Conservation (phyloP, 768 basidiomycete genomes). For the Tylopilus sp. region DNA sequence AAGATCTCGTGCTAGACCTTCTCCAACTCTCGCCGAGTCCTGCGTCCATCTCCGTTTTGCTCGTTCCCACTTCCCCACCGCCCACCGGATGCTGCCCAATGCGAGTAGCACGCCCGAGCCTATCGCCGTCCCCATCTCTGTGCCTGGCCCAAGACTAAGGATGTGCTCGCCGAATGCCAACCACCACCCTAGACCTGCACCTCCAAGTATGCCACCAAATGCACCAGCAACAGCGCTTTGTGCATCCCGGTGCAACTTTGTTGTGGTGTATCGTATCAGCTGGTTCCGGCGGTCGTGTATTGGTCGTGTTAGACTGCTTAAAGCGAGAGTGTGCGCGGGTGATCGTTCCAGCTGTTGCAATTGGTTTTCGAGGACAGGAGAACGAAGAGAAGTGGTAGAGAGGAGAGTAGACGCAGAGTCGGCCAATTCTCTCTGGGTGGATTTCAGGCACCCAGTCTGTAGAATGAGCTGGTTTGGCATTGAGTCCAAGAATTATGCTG, state of each 20-base stretch:
- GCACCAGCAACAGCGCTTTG: slow-evolving; percentile 55
- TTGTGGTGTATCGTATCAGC: slow-evolving; percentile 52
- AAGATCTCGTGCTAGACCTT: slow-evolving; percentile 63
- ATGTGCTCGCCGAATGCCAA: slow-evolving; percentile 39
- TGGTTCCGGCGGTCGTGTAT: slow-evolving; percentile 50
- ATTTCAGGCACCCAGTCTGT: slow-evolving; percentile 57
- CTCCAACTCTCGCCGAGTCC: slow-evolving; percentile 59
- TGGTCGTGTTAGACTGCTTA: slow-evolving; percentile 47
- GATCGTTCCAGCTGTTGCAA: slow-evolving; percentile 51
- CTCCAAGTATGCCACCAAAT: slow-evolving; percentile 44
- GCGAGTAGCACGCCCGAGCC: slow-evolving; percentile 56
- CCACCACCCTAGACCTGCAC: slow-evolving; percentile 58
- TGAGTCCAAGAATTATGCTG: not conserved
- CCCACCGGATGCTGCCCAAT: slow-evolving; percentile 54
- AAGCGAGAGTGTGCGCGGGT: slow-evolving; percentile 43
- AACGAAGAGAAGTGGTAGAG: slow-evolving; percentile 38
- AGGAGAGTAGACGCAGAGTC: slow-evolving; percentile 40
- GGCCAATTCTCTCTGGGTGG: slow-evolving; percentile 43
- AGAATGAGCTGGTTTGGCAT: slow-evolving; percentile 49
- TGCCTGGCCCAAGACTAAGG: slow-evolving; percentile 33
- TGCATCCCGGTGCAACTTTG: slow-evolving; percentile 59
- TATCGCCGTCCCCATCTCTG: slow-evolving; percentile 56
- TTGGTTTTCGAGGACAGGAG: slow-evolving; percentile 55
- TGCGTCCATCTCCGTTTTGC: slow-evolving; percentile 65
- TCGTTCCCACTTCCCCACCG: slow-evolving; percentile 63